Conservation (phyloP, 2,329 filamentous ascomycete species). For the Sclerotiophoma versabilis region DNA sequence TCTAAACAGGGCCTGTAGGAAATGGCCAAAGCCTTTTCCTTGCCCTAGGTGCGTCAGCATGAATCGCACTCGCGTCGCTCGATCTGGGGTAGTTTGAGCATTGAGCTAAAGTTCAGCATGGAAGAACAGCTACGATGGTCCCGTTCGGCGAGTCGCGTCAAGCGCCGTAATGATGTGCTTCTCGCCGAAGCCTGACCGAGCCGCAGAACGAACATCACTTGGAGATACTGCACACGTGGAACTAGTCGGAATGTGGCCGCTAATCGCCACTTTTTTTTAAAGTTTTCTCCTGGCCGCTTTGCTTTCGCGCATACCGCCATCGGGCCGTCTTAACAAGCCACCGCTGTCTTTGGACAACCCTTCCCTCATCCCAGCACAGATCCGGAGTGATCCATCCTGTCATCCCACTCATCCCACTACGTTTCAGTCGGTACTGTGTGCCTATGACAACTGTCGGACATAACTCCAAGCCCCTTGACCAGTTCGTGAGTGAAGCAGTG, state of each 20-base stretch:
- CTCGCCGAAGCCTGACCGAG: slow-evolving; percentile 41
- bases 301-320: slow-evolving; percentile 24
- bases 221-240: slow-evolving; percentile 23
- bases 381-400: slow-evolving; percentile 27
- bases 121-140: slow-evolving; percentile 22
- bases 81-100: slow-evolving; percentile 38
- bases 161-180: slow-evolving; percentile 29
- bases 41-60: slow-evolving; percentile 37
- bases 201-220: slow-evolving; percentile 29
- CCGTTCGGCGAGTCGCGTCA: slow-evolving; percentile 30
- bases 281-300: slow-evolving; percentile 29
- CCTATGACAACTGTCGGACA: slow-evolving; percentile 29
- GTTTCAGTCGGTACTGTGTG: slow-evolving; percentile 17
- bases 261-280: slow-evolving; percentile 39
- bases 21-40: slow-evolving; percentile 33
- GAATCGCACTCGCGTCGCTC: slow-evolving; percentile 37
- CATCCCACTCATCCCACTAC: slow-evolving; percentile 20
- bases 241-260: slow-evolving; percentile 31
- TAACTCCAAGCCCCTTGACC: slow-evolving; percentile 21
- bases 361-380: slow-evolving; percentile 24
- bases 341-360: slow-evolving; percentile 13
- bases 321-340: slow-evolving; percentile 34
- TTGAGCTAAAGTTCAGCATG: slow-evolving; percentile 25
- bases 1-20: slow-evolving; percentile 32
- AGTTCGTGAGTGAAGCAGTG: slow-evolving; percentile 7